Evolutionary conservation across 805 yeast species (phyloP).

Genomic region (Starmerella bombi): DNA sequence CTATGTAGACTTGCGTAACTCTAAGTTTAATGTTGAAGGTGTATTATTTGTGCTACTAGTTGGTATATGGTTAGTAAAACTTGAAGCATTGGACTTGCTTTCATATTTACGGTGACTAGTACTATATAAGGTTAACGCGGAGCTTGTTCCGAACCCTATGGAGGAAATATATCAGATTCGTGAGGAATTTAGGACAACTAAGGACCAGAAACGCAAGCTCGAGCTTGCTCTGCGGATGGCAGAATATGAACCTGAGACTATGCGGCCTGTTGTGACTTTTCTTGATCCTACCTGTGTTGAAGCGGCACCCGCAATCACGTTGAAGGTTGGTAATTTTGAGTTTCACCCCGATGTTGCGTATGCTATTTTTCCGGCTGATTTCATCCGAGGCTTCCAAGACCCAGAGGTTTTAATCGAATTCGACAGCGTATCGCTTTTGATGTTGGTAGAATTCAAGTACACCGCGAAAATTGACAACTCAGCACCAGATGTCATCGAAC

Average conservation of each 20-base stretch:
- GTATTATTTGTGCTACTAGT: neutral
- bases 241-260: slow-evolving; percentile 14
- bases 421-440: slow-evolving; percentile 60
- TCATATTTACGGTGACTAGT: too few relatives aligned
- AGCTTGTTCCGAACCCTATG: neutral
- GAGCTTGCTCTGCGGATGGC: slow-evolving; percentile 15
- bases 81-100: neutral
- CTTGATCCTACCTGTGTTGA: slow-evolving; percentile 17
- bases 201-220: slow-evolving; percentile 10
- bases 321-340: slow-evolving; percentile 14
- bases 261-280: slow-evolving; percentile 12
- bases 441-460: slow-evolving; percentile 53
- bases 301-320: slow-evolving; percentile 18
- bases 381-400: slow-evolving; percentile 70
- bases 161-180: neutral
- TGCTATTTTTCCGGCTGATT: slow-evolving; percentile 82
- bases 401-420: slow-evolving; percentile 49
- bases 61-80: neutral
- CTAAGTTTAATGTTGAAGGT: too few relatives aligned
- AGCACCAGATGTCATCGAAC: slow-evolving; percentile 46
- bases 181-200: slow-evolving; percentile 4
- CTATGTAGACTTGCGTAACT: too few relatives aligned
- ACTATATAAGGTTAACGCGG: slow-evolving; percentile 2
- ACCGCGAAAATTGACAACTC: slow-evolving; percentile 34
- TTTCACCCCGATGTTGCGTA: slow-evolving; percentile 78